Evolutionary conservation across 371 early-diverging fungal genomes (phyloP), one percentile per base, ranked within the genome.

Genomic region (Syncephalastrum sp.): DNA sequence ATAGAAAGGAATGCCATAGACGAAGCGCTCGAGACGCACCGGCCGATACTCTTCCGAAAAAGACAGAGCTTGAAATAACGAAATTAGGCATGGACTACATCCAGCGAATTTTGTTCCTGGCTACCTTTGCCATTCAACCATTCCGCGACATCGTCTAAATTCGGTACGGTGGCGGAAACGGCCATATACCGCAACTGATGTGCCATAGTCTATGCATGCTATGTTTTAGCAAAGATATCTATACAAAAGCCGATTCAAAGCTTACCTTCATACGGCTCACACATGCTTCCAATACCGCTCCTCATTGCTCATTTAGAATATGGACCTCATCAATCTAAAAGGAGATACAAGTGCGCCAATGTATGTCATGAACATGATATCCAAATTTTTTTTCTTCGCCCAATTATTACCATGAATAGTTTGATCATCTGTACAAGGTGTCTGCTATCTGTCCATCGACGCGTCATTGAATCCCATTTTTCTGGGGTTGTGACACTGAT

Each of bases 161-260:
- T 97, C 0, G 97, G 95, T 12, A 94, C 81, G 0, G 95, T 94
- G 1, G 96, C 96, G 14, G 91, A 90, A 2, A 97, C 68, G 8
- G 91, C 94, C 3, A 95, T 64, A 48, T 65, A 67, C 23, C 74
- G 61, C 23, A 74, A 24, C n/a, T 55, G 43, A 38, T 53, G 50
- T 10, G 58, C 47, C 57, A 70, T 65, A 8, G 68, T 68, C 75
- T 79, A 58, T 33, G 8, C 17, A 29, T 50, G n/a, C 38, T 56
- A 46, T 29, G 38, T 21, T 10, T 46, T 48, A 48, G 59, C 10
- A 25, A 17, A n/a, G 16, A 47, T 33, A 24, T 12, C 7, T 33
- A 10, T 12, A 3, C 2, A 6, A 33, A 12, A 33, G 29, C 1
- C 6, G 3, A 33, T 2, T 33, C 8, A 7, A 8, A 10, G 2